phyloP scores from a whole-genome alignment of 2,329 filamentous ascomycete species.

The Mycocentrospora acerina region DNA sequence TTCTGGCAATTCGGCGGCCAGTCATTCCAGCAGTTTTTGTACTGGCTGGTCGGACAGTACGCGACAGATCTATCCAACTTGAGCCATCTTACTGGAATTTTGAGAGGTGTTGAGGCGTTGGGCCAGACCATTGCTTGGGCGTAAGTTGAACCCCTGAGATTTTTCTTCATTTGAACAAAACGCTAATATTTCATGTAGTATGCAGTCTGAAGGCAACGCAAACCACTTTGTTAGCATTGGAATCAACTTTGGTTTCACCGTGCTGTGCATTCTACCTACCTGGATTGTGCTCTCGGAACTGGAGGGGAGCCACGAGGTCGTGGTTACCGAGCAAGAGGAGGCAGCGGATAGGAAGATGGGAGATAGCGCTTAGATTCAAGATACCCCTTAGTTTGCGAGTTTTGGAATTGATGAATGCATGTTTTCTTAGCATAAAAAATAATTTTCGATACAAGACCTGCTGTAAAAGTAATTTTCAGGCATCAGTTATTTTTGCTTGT shows the following conservation, averaged over 20 bases:
- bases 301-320: constrained; percentile 33
- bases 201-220: constrained; percentile 39
- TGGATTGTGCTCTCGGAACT: constrained; percentile 37
- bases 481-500: too few species aligned
- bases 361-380: too few species aligned
- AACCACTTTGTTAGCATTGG: constrained; percentile 42
- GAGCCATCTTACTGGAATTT: constrained; percentile 39
- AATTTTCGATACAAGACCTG: too few species aligned
- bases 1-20: constrained; percentile 42
- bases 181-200: constrained; percentile 19
- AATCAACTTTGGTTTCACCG: constrained; percentile 37
- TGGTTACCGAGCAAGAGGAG: constrained; percentile 21
- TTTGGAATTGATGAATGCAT: too few species aligned
- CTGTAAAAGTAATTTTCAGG: too few species aligned
- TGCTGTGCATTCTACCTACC: constrained; percentile 34
- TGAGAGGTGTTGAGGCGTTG: constrained; percentile 37
- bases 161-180: neutral
- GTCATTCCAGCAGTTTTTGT: constrained; percentile 41
- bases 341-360: constrained; percentile 8
- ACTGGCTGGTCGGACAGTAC: constrained; percentile 42
- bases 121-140: constrained; percentile 42
- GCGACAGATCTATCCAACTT: constrained; percentile 34
- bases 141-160: constrained; percentile 14
- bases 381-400: too few species aligned
- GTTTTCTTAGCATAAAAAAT: too few species aligned